Conservation (phyloP, 2,329 filamentous ascomycete genomes). For the Cephalotrichum gorgonifer region DNA sequence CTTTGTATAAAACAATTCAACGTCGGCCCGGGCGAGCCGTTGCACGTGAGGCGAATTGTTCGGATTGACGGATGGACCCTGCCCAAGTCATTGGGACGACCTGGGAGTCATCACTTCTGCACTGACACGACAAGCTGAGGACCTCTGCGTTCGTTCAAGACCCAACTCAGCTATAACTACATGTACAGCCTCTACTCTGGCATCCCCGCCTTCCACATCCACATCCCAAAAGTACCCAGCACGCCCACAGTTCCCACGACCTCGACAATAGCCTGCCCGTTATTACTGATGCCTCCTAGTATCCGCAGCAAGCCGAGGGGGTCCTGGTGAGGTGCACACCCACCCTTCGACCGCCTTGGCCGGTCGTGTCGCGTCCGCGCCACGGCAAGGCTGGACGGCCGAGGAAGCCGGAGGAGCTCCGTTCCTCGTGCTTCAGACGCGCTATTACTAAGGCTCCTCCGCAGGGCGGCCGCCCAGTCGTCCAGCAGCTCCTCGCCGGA, state of each 20-base stretch:
- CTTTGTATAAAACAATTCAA: neutral
- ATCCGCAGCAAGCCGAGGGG: slow-evolving; percentile 1
- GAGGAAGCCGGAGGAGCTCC: neutral
- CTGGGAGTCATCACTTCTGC: too few species aligned
- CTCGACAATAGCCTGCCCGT: slow-evolving; percentile 1
- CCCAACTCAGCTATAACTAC: too few species aligned
- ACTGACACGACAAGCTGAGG: too few species aligned
- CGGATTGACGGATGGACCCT: too few species aligned
- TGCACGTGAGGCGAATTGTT: neutral
- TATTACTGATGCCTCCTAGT: neutral
- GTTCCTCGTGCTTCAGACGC: neutral
- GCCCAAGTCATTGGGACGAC: too few species aligned
- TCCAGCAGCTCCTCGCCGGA: neutral
- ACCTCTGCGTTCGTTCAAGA: too few species aligned
- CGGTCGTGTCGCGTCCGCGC: neutral
- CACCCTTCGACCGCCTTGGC: neutral
- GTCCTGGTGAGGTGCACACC: slow-evolving; percentile 1
- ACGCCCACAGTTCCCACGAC: slow-evolving; percentile 2
- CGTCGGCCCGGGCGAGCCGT: neutral
- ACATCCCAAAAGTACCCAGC: slow-evolving; percentile 3
- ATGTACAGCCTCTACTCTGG: neutral
- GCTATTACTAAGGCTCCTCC: slow-evolving; percentile 1
- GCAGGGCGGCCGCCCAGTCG: slow-evolving; percentile 3
- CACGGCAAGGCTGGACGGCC: neutral
- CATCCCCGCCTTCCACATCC: slow-evolving; percentile 1